Evolutionary conservation across 106 monocot species (phyloP).

Genomic region (Xerophyta viscosa): DNA sequence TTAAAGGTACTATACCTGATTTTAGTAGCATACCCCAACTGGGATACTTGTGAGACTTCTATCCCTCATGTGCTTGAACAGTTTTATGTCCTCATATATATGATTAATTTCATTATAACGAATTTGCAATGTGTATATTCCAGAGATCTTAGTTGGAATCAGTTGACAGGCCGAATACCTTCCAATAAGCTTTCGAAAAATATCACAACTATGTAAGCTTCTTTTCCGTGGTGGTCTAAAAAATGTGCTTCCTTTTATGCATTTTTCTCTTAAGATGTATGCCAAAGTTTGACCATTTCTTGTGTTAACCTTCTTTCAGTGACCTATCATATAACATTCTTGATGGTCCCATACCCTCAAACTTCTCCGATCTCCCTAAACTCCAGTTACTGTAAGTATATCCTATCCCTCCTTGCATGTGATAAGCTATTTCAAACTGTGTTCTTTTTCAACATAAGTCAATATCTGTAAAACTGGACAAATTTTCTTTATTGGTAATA

Average conservation of each 20-base stretch:
- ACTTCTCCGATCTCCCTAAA: slow-evolving; percentile 55
- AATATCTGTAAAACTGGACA: too few species aligned
- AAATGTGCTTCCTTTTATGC: too few species aligned
- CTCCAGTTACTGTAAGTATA: slow-evolving; percentile 70
- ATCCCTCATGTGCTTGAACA: neutral
- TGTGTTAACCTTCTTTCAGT: slow-evolving; percentile 56
- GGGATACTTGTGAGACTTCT: slow-evolving; percentile 54
- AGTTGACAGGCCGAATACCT: slow-evolving; percentile 59
- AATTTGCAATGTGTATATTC: slow-evolving; percentile 9
- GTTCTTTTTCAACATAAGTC: too few species aligned
- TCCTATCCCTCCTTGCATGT: neutral
- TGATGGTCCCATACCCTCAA: slow-evolving; percentile 57
- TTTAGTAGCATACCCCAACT: slow-evolving; percentile 53
- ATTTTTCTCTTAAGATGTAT: too few species aligned
- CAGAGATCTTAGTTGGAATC: slow-evolving; percentile 86
- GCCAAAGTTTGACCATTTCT: too few species aligned
- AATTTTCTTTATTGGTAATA: too few species aligned
- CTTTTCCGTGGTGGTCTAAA: too few species aligned
- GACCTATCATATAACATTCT: slow-evolving; percentile 64
- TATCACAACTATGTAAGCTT: slow-evolving; percentile 72
- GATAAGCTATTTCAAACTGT: too few species aligned
- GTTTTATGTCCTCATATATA: neutral
- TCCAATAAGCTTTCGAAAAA: slow-evolving; percentile 52
- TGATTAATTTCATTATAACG: slow-evolving; percentile 2
- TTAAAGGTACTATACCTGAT: slow-evolving; percentile 70